Percentiles rank a stretch among this genome's conserved stretches.
phyloP scores from a whole-genome alignment of 352 stramenopile genomes.

The Blastocystis sp. region DNA sequence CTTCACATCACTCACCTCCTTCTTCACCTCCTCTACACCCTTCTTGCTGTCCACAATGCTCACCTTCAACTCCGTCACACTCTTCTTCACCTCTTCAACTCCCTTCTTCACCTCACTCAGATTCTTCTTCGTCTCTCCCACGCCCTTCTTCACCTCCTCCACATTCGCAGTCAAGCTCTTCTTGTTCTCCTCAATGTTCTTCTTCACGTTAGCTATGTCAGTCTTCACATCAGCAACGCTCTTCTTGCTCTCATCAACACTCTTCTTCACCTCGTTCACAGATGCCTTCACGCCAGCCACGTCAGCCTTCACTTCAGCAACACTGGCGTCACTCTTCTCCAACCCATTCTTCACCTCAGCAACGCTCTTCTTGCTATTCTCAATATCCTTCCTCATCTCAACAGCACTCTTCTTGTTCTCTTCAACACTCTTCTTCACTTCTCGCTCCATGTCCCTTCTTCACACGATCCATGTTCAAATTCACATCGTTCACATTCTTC shows the following conservation, averaged over 20 bases:
- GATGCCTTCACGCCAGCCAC: neutral
- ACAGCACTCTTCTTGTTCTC: constrained; percentile 7
- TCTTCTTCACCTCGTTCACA: constrained; percentile 1
- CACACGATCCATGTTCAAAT: neutral
- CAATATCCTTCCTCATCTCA: neutral
- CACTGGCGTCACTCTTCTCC: neutral
- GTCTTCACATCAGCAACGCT: no score
- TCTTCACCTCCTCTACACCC: neutral
- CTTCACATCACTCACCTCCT: neutral
- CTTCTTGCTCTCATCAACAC: no score
- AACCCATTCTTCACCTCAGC: neutral
- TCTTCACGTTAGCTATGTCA: neutral
- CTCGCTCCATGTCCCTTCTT: neutral
- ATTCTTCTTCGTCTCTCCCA: neutral
- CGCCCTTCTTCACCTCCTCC: neutral
- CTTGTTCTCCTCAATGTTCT: neutral
- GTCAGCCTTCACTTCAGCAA: neutral
- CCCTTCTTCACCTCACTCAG: neutral
- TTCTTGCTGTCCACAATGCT: neutral
- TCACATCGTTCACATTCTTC: neutral
- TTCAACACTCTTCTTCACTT: constrained; percentile 1
- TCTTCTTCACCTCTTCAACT: neutral
- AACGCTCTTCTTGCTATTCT: neutral
- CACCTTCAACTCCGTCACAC: constrained; percentile 1
- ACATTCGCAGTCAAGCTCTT: neutral